Base-by-base conservation (phyloP, 768 basidiomycete species). In the Pisolithus marmoratus region DNA sequence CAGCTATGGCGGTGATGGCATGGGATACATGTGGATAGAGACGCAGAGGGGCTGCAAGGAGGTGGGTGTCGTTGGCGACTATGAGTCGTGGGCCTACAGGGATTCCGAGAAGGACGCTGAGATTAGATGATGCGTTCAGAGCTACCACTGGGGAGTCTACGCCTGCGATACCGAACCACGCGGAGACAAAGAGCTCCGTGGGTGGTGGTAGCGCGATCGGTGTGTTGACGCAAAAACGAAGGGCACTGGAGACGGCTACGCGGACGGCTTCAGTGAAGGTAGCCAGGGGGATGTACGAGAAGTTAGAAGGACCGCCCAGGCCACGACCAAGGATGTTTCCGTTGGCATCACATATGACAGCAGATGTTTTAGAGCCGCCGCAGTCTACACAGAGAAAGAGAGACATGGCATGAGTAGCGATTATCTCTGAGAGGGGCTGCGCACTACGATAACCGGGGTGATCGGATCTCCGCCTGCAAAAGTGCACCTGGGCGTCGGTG, bases 281-380 rank as follows among this genome's bases (percentile, higher is more conserved):
- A n/a, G 77, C 68, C 17, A 80, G 61, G 29, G 84, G 76, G 60
- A 91, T 82, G 70, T 90, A 90, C 22, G 89, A 78, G 68, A 88
- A 88, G 69, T 95, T 95, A 58, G 91, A 92, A 1, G 89, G 87
- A 2, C 90, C 90, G 8, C 82, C 83, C 17, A 73, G 65, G 2
- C 82, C 88, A 41, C 85, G 83, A 1, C 83, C 84, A 41, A 90
- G 52, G 58, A 90, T 77, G 5, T 70, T 67, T 55, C 90, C 87
- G 2, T 73, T 56, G 19, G 63, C 58, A 62, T 84, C 74, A 54
- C 75, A 75, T 65, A 94, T 80, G 53, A 80, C 87, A 6, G 79
- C 87, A 24, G 85, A 79, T 9, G 93, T 93, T 72, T 94, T 95
- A 41, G 89, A 89, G 20, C 90, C 92, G 27, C 92, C 92, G 55